These are phyloP conservation scores for Neurospora sp. DNA, from an alignment of 495 filamentous ascomycete species.

Conservation along the genomic window DNA sequence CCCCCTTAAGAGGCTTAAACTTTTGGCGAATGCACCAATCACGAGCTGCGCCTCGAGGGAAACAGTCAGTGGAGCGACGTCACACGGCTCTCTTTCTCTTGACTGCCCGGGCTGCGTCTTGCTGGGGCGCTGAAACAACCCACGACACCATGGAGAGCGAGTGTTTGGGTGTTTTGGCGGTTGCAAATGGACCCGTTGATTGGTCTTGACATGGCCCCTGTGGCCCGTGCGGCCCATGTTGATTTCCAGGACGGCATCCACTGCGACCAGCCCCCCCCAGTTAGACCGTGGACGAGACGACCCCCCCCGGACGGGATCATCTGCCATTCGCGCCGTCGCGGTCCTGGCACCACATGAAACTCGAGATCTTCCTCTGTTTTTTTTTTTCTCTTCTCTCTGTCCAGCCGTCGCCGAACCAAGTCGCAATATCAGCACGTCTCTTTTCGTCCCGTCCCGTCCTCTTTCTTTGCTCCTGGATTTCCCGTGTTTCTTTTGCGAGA, in stretches of 20 bases:
- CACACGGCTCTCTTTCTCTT: conserved; percentile 1
- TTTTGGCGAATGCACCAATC: conserved; percentile 13
- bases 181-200: background rate
- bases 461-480: background rate
- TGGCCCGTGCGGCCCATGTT: background rate
- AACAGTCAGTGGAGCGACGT: conserved; percentile 7
- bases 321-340: background rate
- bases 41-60: background rate
- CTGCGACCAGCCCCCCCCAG: background rate
- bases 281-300: background rate
- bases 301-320: background rate
- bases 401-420: background rate
- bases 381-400: background rate
- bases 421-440: background rate
- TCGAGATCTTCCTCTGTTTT: background rate
- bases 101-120: background rate
- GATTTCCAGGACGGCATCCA: background rate
- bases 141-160: background rate
- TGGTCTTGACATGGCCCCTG: background rate
- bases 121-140: background rate
- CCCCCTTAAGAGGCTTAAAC: conserved; percentile 7
- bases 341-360: background rate
- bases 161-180: background rate
- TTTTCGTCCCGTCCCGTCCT: background rate
- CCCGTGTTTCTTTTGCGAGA: background rate